Evolutionary conservation across 768 basidiomycete species (phyloP).

Genomic region (Leccinum subtestaceum): DNA sequence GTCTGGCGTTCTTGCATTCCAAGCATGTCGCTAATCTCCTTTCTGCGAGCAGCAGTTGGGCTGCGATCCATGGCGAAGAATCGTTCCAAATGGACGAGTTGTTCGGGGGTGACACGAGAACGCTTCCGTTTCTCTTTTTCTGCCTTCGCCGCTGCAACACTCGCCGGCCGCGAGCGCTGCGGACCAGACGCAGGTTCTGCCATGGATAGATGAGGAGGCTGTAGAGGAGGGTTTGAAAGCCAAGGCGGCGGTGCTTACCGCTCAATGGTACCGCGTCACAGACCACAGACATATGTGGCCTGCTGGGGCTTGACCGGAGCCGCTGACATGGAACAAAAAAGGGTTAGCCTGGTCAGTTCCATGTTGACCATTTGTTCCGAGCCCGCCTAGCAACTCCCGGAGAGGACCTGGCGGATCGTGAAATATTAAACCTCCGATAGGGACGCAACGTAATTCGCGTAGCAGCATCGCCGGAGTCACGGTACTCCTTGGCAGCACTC

Average conservation of each 20-base stretch:
- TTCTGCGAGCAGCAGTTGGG: slow-evolving; percentile 66
- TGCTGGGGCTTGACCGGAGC: slow-evolving; percentile 21
- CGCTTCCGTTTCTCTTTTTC: slow-evolving; percentile 67
- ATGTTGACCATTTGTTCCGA: slow-evolving; percentile 26
- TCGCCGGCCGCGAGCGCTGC: slow-evolving; percentile 34
- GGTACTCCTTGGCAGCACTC: too few species aligned
- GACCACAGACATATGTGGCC: slow-evolving; percentile 28
- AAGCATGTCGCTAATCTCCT: slow-evolving; percentile 69
- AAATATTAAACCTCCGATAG: slow-evolving; percentile 10
- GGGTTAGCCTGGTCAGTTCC: slow-evolving; percentile 18
- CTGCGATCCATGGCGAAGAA: slow-evolving; percentile 68
- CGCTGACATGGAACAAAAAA: slow-evolving; percentile 33
- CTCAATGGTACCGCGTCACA: slow-evolving; percentile 18
- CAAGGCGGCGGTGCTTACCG: slow-evolving; percentile 27
- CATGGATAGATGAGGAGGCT: slow-evolving; percentile 16
- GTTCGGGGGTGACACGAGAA: slow-evolving; percentile 75
- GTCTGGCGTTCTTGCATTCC: slow-evolving; percentile 87
- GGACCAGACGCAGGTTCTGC: slow-evolving; percentile 36
- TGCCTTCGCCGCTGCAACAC: slow-evolving; percentile 25
- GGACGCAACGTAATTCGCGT: slow-evolving; percentile 7
- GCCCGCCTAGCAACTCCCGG: slow-evolving; percentile 33
- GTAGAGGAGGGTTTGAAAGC: slow-evolving; percentile 24
- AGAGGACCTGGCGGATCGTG: slow-evolving; percentile 19
- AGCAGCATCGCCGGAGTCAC: neutral
- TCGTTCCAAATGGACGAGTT: slow-evolving; percentile 71